phyloP scores from a whole-genome alignment of 768 basidiomycete species.

The Panaeolus papilionaceus region DNA sequence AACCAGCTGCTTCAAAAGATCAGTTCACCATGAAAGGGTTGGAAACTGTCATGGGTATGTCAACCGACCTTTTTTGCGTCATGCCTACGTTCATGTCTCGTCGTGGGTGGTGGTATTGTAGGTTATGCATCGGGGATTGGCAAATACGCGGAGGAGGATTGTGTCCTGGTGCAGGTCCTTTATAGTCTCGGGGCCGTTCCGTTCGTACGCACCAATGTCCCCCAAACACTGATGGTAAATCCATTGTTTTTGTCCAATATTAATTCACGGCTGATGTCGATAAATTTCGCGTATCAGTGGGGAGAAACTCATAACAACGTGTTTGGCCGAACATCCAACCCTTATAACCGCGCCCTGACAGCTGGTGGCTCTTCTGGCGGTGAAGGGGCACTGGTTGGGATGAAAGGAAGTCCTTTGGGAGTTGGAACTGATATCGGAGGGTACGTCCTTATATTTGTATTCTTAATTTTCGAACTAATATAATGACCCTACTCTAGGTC shows the following conservation, averaged over 20 bases:
- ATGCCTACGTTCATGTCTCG: background rate
- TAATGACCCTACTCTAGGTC: slow-evolving; percentile 40
- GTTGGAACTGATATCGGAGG: slow-evolving; percentile 71
- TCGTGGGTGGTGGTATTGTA: slow-evolving; percentile 24
- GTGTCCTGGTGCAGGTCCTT: slow-evolving; percentile 71
- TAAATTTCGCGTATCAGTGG: slow-evolving; percentile 35
- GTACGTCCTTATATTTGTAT: slow-evolving; percentile 25
- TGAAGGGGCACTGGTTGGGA: slow-evolving; percentile 66
- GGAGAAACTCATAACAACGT: slow-evolving; percentile 69
- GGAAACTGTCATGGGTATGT: slow-evolving; percentile 70
- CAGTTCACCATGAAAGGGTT: slow-evolving; percentile 72
- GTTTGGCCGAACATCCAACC: slow-evolving; percentile 68
- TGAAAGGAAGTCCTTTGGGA: slow-evolving; percentile 65
- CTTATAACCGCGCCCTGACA: slow-evolving; percentile 60
- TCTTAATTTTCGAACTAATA: background rate
- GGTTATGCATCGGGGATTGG: slow-evolving; percentile 82
- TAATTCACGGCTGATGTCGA: too few relatives aligned
- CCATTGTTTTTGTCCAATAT: too few relatives aligned
- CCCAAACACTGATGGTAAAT: slow-evolving; percentile 81
- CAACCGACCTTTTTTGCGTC: too few relatives aligned
- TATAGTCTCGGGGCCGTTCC: slow-evolving; percentile 71
- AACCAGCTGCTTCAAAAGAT: slow-evolving; percentile 74
- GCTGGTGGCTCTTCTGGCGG: slow-evolving; percentile 73
- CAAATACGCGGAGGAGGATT: slow-evolving; percentile 59
- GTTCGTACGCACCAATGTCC: slow-evolving; percentile 78